These are phyloP conservation scores for Alternaria angustiovoidea DNA, from an alignment of 2,329 filamentous ascomycete species.

Conservation along the genomic window DNA sequence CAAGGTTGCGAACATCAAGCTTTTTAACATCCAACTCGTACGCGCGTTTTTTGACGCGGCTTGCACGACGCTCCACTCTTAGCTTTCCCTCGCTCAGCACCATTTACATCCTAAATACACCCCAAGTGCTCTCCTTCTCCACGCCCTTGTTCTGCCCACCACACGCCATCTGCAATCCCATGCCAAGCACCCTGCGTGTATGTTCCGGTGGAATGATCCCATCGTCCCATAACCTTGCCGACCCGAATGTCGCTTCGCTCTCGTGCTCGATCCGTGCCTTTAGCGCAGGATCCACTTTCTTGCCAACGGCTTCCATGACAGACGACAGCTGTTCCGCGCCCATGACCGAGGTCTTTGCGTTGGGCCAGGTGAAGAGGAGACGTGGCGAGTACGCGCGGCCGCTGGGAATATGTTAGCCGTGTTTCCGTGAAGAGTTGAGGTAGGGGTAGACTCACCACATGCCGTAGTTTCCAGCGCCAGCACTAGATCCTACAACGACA, in stretches of 20 bases:
- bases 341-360: conserved; percentile 96
- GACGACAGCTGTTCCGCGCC: conserved; percentile 88
- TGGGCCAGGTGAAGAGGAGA: conserved; percentile 97
- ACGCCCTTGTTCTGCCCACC: conserved; percentile 47
- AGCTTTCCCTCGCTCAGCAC: not conserved
- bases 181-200: conserved; percentile 58
- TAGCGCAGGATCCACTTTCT: conserved; percentile 79
- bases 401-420: conserved; percentile 50
- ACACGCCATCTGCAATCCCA: conserved; percentile 58
- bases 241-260: conserved; percentile 88
- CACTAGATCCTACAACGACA: conserved; percentile 91
- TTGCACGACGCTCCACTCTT: not conserved
- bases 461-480: conserved; percentile 95
- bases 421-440: not conserved
- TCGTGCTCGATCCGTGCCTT: conserved; percentile 87
- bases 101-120: conserved; percentile 52
- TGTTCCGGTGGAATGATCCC: conserved; percentile 61
- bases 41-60: conserved; percentile 8
- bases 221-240: conserved; percentile 83
- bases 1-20: not conserved
- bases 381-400: conserved; percentile 91
- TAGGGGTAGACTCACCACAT: conserved; percentile 74
- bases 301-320: conserved; percentile 95
- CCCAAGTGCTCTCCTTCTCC: conserved; percentile 48
- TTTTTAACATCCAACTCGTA: not conserved